Evolutionary conservation across 1,139 yeast genomes (phyloP), one percentile per base, ranked within the genome.

Genomic region (Candida pseudocylindracea): DNA sequence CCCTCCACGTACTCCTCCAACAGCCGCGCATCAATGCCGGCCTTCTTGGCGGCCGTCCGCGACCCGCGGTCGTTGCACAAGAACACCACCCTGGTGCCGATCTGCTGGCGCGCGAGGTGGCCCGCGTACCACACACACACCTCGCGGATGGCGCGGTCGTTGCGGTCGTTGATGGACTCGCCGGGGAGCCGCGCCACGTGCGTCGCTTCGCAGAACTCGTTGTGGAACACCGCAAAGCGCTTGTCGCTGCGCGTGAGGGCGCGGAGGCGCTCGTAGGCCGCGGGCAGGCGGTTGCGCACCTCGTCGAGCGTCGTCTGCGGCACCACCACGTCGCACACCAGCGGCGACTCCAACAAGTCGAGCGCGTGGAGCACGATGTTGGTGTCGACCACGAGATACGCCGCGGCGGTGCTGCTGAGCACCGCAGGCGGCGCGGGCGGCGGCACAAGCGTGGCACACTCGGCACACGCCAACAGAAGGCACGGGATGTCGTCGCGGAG

Each of bases 281-380:
- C 95, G 44, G 73, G 68, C 31, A 93, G 79, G 45, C 78, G 63
- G 48, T 81, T 83, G 40, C 83, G 68, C 12, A 85, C 94, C 51
- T 91, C 96, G 44, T 91, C 96, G 31, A 91, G 59, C 1, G 81
- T 96, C 2, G 93, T 76, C 50, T 91, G 98, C 2, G 96, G 94
- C 11, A 91, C 57, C 35, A 91, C 74, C 15, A 85, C 93, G 53
- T 91, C 96, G 45, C 66, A 74, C 46, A 91, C 74, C 31, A 67
- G 64, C 29, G 63, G 61, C 45, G 72, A 74, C 49, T 91, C 99
- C 38, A 91, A 56, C 39, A 88, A 55, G 50, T 88, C 98, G 39
- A 91, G 85, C 7, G 93, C 92, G 47, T 75, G 80, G 37, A 88
- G 57, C 2, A 81, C 76, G 38, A 88, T 74, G 47, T 88, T 85